These are phyloP conservation scores for Neonectria sp. DNA, from an alignment of 2,329 filamentous ascomycete species.

Conservation along the genomic window DNA sequence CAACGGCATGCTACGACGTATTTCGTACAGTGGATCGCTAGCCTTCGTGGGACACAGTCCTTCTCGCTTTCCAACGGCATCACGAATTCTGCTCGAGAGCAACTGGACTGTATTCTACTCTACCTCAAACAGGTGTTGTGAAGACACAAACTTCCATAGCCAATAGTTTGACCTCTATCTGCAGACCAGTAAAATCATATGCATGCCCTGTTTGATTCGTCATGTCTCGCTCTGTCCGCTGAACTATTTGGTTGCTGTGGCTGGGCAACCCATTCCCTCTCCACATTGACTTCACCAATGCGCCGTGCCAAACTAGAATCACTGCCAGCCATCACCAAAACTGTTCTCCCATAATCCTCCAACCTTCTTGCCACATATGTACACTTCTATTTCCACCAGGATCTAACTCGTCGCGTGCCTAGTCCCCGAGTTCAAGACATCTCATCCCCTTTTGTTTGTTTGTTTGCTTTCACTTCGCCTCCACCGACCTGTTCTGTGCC, in stretches of 20 bases:
- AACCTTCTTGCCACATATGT: not conserved
- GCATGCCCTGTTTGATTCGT: conserved; percentile 1
- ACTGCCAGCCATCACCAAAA: not conserved
- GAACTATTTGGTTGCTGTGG: conserved; percentile 11
- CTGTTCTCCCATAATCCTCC: not conserved
- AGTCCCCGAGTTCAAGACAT: not conserved
- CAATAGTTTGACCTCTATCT: not conserved
- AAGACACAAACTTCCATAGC: not conserved
- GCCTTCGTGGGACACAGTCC: not conserved
- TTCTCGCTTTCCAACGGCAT: not conserved
- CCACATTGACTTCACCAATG: not conserved
- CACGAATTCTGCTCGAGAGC: not conserved
- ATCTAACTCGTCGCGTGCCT: not conserved
- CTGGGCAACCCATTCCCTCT: conserved; percentile 7
- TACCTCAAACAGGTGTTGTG: too few species aligned
- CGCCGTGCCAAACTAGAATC: not conserved
- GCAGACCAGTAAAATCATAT: not conserved
- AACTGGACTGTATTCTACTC: not conserved
- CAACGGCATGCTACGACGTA: conserved; percentile 1
- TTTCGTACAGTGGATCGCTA: not conserved
- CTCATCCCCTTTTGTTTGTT: not conserved
- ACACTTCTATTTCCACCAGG: not conserved
- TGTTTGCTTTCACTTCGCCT: not conserved
- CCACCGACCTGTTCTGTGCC: not conserved
- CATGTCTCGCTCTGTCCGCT: not conserved